A percentile compares a stretch with the other conserved stretches of the same genome.
phyloP scores from a whole-genome alignment of 2,329 filamentous ascomycete genomes.

The Plenodomus lindquistii region DNA sequence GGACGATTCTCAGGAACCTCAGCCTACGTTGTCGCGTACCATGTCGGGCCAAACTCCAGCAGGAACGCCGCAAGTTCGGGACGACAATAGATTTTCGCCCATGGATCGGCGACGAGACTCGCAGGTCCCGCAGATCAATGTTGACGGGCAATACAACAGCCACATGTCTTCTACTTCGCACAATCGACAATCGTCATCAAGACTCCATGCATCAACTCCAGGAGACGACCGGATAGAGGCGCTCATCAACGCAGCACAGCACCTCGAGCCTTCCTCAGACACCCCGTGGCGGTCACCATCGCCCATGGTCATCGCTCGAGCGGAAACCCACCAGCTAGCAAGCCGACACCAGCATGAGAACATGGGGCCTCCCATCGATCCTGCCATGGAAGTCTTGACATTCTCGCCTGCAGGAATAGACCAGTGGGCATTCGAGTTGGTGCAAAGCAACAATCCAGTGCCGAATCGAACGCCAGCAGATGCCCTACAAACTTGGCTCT shows the following conservation, averaged over 20 bases:
- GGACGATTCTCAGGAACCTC: slow-evolving; percentile 24
- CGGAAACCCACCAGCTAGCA: slow-evolving; percentile 27
- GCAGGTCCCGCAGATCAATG: slow-evolving; percentile 24
- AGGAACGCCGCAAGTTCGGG: slow-evolving; percentile 24
- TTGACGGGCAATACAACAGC: slow-evolving; percentile 21
- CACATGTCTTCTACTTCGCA: slow-evolving; percentile 18
- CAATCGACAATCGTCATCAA: slow-evolving; percentile 13
- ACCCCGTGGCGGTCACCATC: slow-evolving; percentile 42
- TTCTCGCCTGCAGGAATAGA: slow-evolving; percentile 42
- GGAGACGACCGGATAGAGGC: slow-evolving; percentile 43
- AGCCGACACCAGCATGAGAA: slow-evolving; percentile 34
- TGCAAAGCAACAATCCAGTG: slow-evolving; percentile 41
- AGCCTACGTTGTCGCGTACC: slow-evolving; percentile 16
- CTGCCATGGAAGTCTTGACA: slow-evolving; percentile 42
- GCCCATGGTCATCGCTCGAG: slow-evolving; percentile 31
- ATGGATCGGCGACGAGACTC: slow-evolving; percentile 28
- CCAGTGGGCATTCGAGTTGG: slow-evolving; percentile 44
- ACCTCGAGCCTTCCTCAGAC: slow-evolving; percentile 38
- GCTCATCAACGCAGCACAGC: slow-evolving; percentile 44
- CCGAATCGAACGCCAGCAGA: slow-evolving; percentile 43
- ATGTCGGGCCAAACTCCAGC: slow-evolving; percentile 22
- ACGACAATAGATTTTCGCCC: slow-evolving; percentile 33
- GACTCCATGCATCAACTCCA: slow-evolving; percentile 27
- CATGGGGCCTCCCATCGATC: slow-evolving; percentile 44
- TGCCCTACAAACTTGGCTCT: slow-evolving; percentile 43